Conservation (phyloP, 805 yeast genomes). For the Metschnikowia kunwiensis region DNA sequence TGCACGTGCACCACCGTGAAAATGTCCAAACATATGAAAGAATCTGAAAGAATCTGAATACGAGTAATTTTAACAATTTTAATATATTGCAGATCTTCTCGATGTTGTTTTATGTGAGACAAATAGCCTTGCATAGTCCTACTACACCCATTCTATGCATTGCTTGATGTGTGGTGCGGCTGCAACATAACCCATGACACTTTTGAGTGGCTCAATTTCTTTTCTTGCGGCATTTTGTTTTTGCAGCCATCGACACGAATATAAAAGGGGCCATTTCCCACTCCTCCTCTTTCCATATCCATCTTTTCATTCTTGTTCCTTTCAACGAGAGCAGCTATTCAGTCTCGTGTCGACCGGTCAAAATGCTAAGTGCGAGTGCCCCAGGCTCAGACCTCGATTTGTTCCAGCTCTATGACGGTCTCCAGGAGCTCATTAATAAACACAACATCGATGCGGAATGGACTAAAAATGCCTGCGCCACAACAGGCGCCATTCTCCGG, state of each 20-base stretch:
- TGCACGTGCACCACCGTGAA: no score
- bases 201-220: background rate
- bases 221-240: background rate
- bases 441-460: background rate
- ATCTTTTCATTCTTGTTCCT: background rate
- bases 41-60: no score
- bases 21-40: no score
- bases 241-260: background rate
- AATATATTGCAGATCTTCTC: no score
- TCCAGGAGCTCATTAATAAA: background rate
- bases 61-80: no score
- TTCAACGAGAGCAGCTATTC: background rate
- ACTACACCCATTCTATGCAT: no score
- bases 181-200: no score
- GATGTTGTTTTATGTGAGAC: no score
- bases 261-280: background rate
- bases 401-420: background rate
- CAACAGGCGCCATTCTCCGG: background rate
- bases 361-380: no score
- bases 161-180: no score
- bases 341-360: background rate
- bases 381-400: background rate
- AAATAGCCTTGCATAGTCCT: no score
- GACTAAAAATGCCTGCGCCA: conserved; percentile 1
- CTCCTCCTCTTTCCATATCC: background rate